Conservation (phyloP, 176 grass and related monocot species). For the barley (Hordeum vulgare) region DNA sequence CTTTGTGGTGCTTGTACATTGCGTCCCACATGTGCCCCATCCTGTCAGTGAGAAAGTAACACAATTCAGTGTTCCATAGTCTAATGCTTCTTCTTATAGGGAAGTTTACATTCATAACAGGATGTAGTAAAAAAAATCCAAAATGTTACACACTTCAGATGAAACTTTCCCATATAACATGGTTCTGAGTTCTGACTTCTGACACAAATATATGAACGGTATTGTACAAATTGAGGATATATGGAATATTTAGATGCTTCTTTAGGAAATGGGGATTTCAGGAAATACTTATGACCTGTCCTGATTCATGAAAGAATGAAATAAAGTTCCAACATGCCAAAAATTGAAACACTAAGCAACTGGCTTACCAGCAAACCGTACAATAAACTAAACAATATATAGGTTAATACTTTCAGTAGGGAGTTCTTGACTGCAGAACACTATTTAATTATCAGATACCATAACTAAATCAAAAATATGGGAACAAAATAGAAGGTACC, state of each 20-base stretch:
- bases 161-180: neutral
- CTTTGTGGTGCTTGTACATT: conserved; percentile 47
- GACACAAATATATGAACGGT: conserved; percentile 4
- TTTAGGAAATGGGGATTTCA: neutral
- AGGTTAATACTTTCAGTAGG: neutral
- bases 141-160: neutral
- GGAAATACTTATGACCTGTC: neutral
- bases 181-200: neutral
- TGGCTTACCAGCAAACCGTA: neutral
- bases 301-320: neutral
- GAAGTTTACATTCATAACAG: neutral
- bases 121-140: neutral
- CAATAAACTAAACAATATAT: neutral
- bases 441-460: neutral
- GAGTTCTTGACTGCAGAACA: neutral
- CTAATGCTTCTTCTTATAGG: neutral
- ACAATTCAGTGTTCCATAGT: neutral
- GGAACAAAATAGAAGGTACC: neutral
- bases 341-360: neutral
- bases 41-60: conserved; percentile 35
- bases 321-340: neutral
- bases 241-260: neutral
- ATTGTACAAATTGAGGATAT: neutral
- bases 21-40: conserved; percentile 65
- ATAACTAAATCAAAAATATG: neutral